phyloP scores from a whole-genome alignment of 2,329 filamentous ascomycete genomes.

The Talaromyces sp. region DNA sequence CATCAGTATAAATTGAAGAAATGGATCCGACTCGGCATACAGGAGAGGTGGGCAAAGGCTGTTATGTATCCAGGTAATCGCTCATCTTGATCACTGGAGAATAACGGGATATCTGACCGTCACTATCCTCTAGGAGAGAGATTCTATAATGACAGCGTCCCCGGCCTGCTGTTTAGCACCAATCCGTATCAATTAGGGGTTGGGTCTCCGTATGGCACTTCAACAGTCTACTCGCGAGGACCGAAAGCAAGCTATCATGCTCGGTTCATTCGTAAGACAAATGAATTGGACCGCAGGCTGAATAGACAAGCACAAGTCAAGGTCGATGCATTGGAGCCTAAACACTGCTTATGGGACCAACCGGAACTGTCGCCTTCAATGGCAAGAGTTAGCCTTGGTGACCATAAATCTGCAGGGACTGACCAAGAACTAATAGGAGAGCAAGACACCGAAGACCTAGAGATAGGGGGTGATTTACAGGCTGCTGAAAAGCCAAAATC shows the following conservation, averaged over 20 bases:
- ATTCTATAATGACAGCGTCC: conserved; percentile 12
- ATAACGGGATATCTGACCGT: background rate
- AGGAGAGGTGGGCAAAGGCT: conserved; percentile 46
- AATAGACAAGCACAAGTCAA: conserved; percentile 38
- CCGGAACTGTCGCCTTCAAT: conserved; percentile 32
- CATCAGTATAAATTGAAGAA: conserved; percentile 43
- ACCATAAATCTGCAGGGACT: background rate
- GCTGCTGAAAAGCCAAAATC: conserved; percentile 23
- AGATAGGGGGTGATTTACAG: background rate
- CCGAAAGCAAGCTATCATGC: conserved; percentile 37
- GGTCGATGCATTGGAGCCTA: conserved; percentile 39
- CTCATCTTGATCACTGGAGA: conserved; percentile 31
- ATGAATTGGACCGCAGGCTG: conserved; percentile 36
- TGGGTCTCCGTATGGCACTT: conserved; percentile 38
- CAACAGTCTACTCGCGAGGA: conserved; percentile 22
- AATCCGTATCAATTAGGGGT: conserved; percentile 39
- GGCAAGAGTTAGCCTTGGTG: conserved; percentile 20
- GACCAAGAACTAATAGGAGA: background rate
- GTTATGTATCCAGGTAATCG: conserved; percentile 49
- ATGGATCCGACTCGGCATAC: conserved; percentile 37
- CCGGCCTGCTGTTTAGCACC: conserved; percentile 25
- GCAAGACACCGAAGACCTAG: background rate
- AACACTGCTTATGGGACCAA: conserved; percentile 40
- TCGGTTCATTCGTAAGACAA: conserved; percentile 37
- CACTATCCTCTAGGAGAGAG: conserved; percentile 8